These are phyloP conservation scores for Trichosporon faecale DNA, from an alignment of 1,284 basidiomycete species.

Conservation along the genomic window DNA sequence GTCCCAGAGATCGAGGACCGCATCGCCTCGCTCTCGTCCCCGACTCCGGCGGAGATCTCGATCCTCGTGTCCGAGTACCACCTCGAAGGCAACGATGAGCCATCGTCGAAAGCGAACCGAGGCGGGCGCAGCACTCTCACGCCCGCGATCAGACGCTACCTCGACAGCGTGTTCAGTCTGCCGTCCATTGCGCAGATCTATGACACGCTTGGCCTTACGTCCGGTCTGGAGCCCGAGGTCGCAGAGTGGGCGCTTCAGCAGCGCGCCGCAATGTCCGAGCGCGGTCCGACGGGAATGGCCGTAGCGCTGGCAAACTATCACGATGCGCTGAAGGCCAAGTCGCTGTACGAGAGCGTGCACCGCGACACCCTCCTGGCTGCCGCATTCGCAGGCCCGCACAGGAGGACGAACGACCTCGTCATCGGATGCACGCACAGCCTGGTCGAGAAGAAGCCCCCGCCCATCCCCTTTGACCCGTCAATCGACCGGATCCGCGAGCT, in stretches of 20 bases:
- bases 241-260: conserved; percentile 69
- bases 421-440: background rate
- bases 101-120: conserved; percentile 59
- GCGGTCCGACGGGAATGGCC: conserved; percentile 82
- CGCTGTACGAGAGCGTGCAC: background rate
- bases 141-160: conserved; percentile 64
- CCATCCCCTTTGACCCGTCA: background rate
- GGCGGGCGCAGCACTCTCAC: conserved; percentile 60
- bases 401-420: background rate
- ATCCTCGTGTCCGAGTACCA: conserved; percentile 33
- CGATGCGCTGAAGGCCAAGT: background rate
- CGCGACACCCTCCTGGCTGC: background rate
- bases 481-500: background rate
- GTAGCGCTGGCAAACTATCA: conserved; percentile 72
- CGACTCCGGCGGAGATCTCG: conserved; percentile 26
- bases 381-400: background rate
- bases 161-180: conserved; percentile 69
- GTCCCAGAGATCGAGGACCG: conserved; percentile 61
- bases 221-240: conserved; percentile 54
- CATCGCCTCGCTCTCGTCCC: conserved; percentile 41
- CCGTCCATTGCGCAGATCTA: conserved; percentile 66
- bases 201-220: conserved; percentile 55
- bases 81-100: conserved; percentile 53
- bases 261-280: conserved; percentile 59
- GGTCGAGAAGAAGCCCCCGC: background rate